These are phyloP conservation scores for Limtongia smithiae DNA, from an alignment of 805 yeast genomes.

Conservation along the genomic window DNA sequence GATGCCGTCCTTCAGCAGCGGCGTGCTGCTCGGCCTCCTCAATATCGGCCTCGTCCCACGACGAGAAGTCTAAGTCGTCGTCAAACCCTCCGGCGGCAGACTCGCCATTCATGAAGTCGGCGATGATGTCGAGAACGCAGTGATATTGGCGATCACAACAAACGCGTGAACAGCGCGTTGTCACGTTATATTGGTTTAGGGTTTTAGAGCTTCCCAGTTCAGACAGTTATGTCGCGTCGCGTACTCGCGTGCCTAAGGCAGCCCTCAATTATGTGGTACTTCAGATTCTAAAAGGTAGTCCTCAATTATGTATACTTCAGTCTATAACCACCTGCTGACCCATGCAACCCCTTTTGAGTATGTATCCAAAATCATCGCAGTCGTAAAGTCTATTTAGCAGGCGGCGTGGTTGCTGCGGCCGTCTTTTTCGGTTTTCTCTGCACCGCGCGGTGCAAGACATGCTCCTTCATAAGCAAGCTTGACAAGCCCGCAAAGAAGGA, in stretches of 20 bases:
- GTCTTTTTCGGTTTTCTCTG: constrained; percentile 1
- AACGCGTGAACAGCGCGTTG: too few species aligned
- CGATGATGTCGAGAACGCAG: neutral
- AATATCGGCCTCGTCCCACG: neutral
- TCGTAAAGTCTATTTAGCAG: too few species aligned
- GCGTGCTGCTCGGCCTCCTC: neutral
- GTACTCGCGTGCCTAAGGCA: too few species aligned
- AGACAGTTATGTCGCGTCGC: too few species aligned
- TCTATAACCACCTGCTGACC: too few species aligned
- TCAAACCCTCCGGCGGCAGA: neutral
- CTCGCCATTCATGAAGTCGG: neutral
- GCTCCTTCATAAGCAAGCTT: constrained; percentile 24
- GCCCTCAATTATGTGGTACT: too few species aligned
- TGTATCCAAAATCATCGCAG: too few species aligned
- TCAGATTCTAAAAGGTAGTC: too few species aligned
- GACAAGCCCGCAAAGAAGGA: constrained; percentile 20
- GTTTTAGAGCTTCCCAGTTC: neutral
- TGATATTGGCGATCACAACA: neutral
- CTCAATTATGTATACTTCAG: too few species aligned
- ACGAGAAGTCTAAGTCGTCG: constrained; percentile 3
- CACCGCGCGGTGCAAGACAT: constrained; percentile 16
- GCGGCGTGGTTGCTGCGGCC: constrained; percentile 1
- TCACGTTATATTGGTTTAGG: too few species aligned
- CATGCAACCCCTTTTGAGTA: too few species aligned
- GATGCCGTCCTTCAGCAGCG: too few species aligned